Evolutionary conservation across 371 early-diverging fungal species (phyloP).

Genomic region (Choanephora cucurbitarum): DNA sequence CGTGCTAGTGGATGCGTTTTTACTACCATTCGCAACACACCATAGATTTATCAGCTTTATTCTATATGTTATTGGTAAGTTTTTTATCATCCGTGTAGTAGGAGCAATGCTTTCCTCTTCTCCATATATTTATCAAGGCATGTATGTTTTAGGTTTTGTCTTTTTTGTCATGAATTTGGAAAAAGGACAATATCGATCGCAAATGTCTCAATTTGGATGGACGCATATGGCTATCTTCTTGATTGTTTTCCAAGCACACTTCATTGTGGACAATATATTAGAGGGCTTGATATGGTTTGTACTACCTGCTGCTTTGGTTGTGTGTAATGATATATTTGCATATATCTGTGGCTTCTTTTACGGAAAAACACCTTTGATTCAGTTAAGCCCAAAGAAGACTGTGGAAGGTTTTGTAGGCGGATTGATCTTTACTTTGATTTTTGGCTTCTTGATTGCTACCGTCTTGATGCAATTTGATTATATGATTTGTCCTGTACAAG

Average conservation of each 20-base stretch:
- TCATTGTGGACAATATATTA: constrained; percentile 94
- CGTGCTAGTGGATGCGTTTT: constrained; percentile 78
- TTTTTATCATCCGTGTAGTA: not conserved
- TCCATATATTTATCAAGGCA: not conserved
- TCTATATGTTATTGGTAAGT: constrained; percentile 78
- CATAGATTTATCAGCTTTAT: constrained; percentile 93
- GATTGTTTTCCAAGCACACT: constrained; percentile 89
- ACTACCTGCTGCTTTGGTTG: constrained; percentile 91
- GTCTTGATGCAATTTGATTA: constrained; percentile 69
- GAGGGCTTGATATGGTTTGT: constrained; percentile 98
- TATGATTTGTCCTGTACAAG: constrained; percentile 83
- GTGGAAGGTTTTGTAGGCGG: constrained; percentile 99
- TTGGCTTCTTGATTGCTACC: constrained; percentile 78
- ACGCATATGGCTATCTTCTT: constrained; percentile 94
- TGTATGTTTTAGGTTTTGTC: constrained; percentile 71
- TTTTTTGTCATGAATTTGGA: constrained; percentile 92
- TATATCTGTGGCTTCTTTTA: constrained; percentile 96
- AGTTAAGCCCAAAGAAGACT: constrained; percentile 99
- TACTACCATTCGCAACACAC: constrained; percentile 86
- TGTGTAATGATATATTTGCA: constrained; percentile 97
- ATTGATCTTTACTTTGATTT: constrained; percentile 82
- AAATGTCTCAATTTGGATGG: constrained; percentile 95
- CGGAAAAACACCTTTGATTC: constrained; percentile 94
- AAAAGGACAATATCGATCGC: constrained; percentile 86
- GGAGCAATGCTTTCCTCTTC: not conserved